Evolutionary conservation across 148 eudicot genomes (phyloP).

Genomic region (Vaccinium myrtillus): DNA sequence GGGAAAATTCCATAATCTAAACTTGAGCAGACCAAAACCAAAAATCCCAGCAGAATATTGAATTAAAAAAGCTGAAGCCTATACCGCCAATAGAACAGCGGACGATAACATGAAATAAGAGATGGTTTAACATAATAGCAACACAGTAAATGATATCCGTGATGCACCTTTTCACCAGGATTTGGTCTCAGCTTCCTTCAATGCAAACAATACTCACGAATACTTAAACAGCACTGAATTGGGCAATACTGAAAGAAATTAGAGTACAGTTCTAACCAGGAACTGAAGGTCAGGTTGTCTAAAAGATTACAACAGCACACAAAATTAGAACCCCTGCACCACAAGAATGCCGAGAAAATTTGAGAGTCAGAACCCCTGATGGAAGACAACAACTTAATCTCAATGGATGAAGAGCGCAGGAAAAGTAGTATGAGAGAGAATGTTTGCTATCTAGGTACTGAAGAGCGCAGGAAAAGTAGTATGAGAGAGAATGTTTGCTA

Average conservation of each 20-base stretch:
- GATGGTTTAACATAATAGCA: not conserved
- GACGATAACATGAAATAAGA: not conserved
- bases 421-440: not conserved
- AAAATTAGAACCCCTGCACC: not conserved
- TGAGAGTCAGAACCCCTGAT: not conserved
- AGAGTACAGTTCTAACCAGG: not conserved
- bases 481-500: not conserved
- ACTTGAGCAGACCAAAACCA: not conserved
- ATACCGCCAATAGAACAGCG: not conserved
- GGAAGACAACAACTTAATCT: not conserved
- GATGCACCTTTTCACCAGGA: not conserved
- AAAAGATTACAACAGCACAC: not conserved
- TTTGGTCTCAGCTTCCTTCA: not conserved
- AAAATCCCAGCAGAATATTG: not conserved
- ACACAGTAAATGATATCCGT: not conserved
- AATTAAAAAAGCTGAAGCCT: not conserved
- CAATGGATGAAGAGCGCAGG: not conserved
- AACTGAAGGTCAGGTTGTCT: not conserved
- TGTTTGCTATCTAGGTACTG: not conserved
- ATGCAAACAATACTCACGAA: not conserved
- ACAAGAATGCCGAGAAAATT: not conserved
- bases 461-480: not conserved
- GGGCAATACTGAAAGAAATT: not conserved
- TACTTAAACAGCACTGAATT: not conserved
- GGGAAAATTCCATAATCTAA: too few species aligned